Conservation (phyloP, 2,329 filamentous ascomycete genomes). For the Paradendryphiella salina region DNA sequence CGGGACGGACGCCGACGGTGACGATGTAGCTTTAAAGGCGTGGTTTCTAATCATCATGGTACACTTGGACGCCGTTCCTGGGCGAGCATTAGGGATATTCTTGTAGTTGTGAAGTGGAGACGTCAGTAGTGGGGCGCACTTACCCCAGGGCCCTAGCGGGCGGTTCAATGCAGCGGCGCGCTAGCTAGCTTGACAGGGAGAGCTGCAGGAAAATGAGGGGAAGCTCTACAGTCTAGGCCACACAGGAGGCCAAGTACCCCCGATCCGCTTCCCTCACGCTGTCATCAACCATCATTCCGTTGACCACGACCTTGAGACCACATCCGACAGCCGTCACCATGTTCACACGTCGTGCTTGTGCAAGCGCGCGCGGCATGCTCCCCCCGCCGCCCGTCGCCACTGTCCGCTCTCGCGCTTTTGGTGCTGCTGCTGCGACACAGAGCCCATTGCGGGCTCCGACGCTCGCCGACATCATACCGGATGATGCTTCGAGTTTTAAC, state of each 20-base stretch:
- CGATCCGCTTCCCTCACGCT: conserved; percentile 2
- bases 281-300: not conserved
- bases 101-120: not conserved
- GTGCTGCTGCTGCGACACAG: conserved; percentile 31
- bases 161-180: conserved; percentile 3
- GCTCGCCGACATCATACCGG: conserved; percentile 79
- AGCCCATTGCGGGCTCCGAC: conserved; percentile 59
- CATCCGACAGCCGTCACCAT: conserved; percentile 24
- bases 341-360: conserved; percentile 38
- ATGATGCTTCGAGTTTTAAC: conserved; percentile 76
- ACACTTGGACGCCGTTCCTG: not conserved
- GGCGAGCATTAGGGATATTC: not conserved
- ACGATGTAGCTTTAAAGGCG: not conserved
- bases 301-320: not conserved
- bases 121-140: conserved; percentile 11
- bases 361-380: conserved; percentile 31
- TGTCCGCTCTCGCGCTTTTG: conserved; percentile 34
- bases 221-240: conserved; percentile 12
- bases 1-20: not conserved
- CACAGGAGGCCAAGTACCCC: conserved; percentile 6
- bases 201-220: conserved; percentile 19
- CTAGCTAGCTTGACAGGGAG: conserved; percentile 21
- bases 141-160: conserved; percentile 17
- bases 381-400: conserved; percentile 19
- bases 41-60: not conserved